Evolutionary conservation across 768 basidiomycete genomes (phyloP), one percentile per base, ranked within the genome.

Genomic region (Roridomyces roridus): DNA sequence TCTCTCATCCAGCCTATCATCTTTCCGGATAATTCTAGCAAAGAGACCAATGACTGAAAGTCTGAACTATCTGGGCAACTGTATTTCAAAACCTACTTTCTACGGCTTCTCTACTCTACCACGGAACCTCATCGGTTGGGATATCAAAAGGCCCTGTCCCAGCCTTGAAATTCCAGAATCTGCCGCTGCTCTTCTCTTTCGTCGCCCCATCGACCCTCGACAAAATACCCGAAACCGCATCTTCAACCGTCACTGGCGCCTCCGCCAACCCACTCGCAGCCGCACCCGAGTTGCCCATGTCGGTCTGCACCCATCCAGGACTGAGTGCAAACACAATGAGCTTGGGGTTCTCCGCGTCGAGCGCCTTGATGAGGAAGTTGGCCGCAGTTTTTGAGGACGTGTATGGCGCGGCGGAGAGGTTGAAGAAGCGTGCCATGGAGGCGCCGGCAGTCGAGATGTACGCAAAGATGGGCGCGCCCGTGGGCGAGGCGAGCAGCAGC

Each of bases 351-450:
- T 51, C 36, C 6, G 26, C 34, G 20, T 51, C 8, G 34, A 51
- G n/a, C 14, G 26, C 25, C 21, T 34, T 25, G 18, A 37, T 23
- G 39, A 51, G 6, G 21, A 36, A 40, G 37, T 51, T 51, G 7
- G 36, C 24, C n/a, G 49, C 49, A 18, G 49, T 37, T 37, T 51
- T 51, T 8, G 49, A 51, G 34, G 45, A 10, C 39, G 56, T 18
- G 37, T 51, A 51, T 7, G 36, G 8, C 8, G 15, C 17, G 11
- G 23, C 35, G 6, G 6, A 5, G 6, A 51, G 9, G 34, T 25
- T n/a, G 9, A 41, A 7, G 34, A 6, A 26, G n/a, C 31, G 8
- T 6, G 15, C 25, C 7, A 39, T 24, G 36, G 49, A 36, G 21
- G 25, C 42, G 4, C 8, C 47, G 5, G 11, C 55, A 17, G 8